These are phyloP conservation scores for Boeremia lycopersici DNA, from an alignment of 2,329 filamentous ascomycete species.

Conservation along the genomic window DNA sequence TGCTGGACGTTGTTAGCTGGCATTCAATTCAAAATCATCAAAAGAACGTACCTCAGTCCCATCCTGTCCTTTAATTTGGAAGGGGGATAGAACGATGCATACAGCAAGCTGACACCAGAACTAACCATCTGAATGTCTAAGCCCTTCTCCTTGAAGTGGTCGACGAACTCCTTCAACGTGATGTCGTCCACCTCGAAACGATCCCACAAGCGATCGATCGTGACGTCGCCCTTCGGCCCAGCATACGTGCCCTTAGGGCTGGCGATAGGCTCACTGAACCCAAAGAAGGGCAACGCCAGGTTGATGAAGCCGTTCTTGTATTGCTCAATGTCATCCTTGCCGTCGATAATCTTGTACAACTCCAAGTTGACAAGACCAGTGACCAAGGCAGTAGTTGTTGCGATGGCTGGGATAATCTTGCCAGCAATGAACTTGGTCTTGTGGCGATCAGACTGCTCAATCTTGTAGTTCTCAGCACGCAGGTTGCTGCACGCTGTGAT, in stretches of 20 bases:
- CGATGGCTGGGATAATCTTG: conserved; percentile 99
- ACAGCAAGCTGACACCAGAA: conserved; percentile 94
- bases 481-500: conserved; percentile 97
- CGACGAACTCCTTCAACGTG: conserved; percentile 81
- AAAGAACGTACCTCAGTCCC: conserved; percentile 65
- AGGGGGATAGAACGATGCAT: conserved; percentile 88
- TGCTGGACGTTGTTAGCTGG: conserved; percentile 58
- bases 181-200: conserved; percentile 90
- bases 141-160: conserved; percentile 78
- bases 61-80: conserved; percentile 84
- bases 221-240: conserved; percentile 76
- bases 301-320: conserved; percentile 99
- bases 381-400: conserved; percentile 93
- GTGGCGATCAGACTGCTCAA: conserved; percentile 87
- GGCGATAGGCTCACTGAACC: conserved; percentile 94
- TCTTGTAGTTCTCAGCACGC: conserved; percentile 97
- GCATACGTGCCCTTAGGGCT: conserved; percentile 92
- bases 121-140: conserved; percentile 90
- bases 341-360: conserved; percentile 94
- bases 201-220: conserved; percentile 97
- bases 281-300: conserved; percentile 93
- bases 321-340: conserved; percentile 94
- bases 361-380: conserved; percentile 93
- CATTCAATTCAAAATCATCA: background rate
- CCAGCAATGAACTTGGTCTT: conserved; percentile 99